phyloP scores from a whole-genome alignment of 371 early-diverging fungal genomes.

The Batkoa obscura region DNA sequence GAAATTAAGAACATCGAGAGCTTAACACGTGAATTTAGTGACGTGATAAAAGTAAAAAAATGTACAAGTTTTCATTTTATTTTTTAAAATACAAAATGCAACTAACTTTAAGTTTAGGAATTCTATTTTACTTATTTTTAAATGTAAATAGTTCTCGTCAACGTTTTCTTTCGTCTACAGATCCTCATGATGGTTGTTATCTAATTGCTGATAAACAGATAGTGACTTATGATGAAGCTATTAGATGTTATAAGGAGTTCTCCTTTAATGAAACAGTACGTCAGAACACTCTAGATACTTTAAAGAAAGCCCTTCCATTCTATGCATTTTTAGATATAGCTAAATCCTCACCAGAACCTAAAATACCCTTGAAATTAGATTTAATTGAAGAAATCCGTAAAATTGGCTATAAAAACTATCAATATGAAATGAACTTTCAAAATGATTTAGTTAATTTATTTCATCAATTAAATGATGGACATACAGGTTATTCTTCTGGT shows the following conservation, averaged over 20 bases:
- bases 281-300: not conserved
- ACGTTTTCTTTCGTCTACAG: too few relatives aligned
- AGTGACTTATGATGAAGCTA: not conserved
- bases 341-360: not conserved
- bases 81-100: too few relatives aligned
- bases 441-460: not conserved
- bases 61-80: too few relatives aligned
- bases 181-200: too few relatives aligned
- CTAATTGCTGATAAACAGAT: too few relatives aligned
- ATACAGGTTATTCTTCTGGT: not conserved
- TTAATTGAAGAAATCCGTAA: not conserved
- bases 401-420: not conserved
- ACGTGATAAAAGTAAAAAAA: too few relatives aligned
- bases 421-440: not conserved
- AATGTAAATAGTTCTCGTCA: too few relatives aligned
- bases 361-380: not conserved
- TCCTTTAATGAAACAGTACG: not conserved
- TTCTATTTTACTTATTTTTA: too few relatives aligned
- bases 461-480: constrained; percentile 1
- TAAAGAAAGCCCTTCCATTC: not conserved
- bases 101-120: too few relatives aligned
- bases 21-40: too few relatives aligned
- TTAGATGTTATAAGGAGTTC: not conserved
- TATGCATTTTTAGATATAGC: not conserved
- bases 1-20: too few relatives aligned